Conservation (phyloP, 2,329 filamentous ascomycete genomes). For the Metarhizium brunneum region DNA sequence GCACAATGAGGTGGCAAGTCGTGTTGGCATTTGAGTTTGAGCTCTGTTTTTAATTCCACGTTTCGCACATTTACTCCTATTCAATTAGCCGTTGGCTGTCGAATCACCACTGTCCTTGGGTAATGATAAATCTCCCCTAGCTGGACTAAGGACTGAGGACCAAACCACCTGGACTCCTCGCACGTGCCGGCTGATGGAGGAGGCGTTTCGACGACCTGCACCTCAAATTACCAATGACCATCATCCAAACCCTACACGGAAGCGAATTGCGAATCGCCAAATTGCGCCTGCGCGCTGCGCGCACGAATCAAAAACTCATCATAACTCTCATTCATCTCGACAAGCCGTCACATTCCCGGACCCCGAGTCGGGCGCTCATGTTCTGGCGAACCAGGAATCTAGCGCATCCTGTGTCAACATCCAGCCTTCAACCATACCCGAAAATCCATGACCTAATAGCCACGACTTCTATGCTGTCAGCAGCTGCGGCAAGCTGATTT, state of each 20-base stretch:
- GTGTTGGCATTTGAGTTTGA: too few species aligned
- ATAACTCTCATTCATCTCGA: neutral
- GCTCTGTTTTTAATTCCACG: too few species aligned
- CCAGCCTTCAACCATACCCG: neutral
- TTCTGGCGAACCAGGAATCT: neutral
- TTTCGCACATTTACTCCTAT: too few species aligned
- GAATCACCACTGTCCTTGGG: too few species aligned
- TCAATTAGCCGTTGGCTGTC: too few species aligned
- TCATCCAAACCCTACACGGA: neutral
- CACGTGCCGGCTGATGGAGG: conserved; percentile 2
- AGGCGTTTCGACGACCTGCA: neutral
- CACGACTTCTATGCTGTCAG: neutral
- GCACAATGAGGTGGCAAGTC: too few species aligned
- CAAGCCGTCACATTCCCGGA: too few species aligned
- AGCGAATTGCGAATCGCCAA: neutral
- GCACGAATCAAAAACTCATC: neutral
- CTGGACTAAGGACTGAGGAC: neutral
- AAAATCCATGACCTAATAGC: neutral
- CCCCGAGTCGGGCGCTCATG: neutral
- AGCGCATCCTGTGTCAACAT: neutral
- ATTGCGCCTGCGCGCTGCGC: neutral
- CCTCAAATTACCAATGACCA: neutral
- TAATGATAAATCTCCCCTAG: too few species aligned
- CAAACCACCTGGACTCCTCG: neutral
- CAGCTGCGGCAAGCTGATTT: conserved; percentile 6